Evolutionary conservation across 768 basidiomycete species (phyloP), one percentile per base, ranked within the genome.

Genomic region (Gyrodon lividus): DNA sequence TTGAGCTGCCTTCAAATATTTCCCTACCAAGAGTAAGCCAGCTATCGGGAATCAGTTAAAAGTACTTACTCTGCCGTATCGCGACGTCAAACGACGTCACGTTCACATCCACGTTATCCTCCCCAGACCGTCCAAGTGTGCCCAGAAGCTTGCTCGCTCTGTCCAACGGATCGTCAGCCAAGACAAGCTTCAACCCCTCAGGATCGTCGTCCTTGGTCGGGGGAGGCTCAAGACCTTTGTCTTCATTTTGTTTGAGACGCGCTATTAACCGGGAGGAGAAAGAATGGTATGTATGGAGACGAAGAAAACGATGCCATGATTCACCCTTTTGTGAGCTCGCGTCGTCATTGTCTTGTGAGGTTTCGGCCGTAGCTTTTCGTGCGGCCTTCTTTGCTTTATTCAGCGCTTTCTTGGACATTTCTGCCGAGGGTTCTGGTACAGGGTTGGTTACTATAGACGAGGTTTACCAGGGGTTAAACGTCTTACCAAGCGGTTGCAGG

Each of bases 341-440:
- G 38, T 63, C 70, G 40, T 88, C 86, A 46, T 26, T 19, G 37
- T 60, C 60, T 22, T 45, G 66, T 16, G 60, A 33, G 9, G 54
- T 50, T 30, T 87, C 87, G 54, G 80, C 75, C 0, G 74, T 74
- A 60, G 84, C 67, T 46, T 61, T 88, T 55, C 77, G 75, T 1
- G 84, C 84, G 0, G 86, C 79, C 66, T 90, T 92, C 71, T 91
- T 92, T 12, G 89, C 89, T 67, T 89, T 92, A 70, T 90, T 91
- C 65, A 85, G 85, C 0, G 87, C 87, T 65, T 91, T 90, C 68
- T 89, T 90, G 69, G 84, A 86, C 5, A 54, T 35, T 34, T 68
- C 66, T 7, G 49, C 30, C 8, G 54, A 35, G 6, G 46, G 30
- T 49, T 63, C 66, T 61, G 52, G 23, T 19, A 28, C 19, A 23